Evolutionary conservation across 2,329 filamentous ascomycete genomes (phyloP), one percentile per base, ranked within the genome.

Genomic region (Parafenestella ontariensis): DNA sequence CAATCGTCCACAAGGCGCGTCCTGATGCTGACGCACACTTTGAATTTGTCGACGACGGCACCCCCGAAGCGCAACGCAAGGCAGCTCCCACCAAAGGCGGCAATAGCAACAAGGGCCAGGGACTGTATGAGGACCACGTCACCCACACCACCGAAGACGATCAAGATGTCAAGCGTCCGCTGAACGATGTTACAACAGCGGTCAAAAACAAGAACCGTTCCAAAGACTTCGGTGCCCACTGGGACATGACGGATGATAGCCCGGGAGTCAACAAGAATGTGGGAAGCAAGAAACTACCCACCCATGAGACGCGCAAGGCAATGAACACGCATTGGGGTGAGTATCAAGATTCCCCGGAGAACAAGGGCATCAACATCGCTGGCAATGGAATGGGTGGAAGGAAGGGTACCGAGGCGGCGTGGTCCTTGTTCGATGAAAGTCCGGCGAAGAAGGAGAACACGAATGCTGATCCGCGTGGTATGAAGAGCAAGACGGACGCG

Each of bases 1-100:
- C 85, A 13, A 81, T 84, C 29, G 81, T 85, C 33, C 79, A 83
- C 66, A 89, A 89, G 72, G 83, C 89, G 33, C 90, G 94, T 55
- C 90, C 87, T 37, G 91, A 96, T 66, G 88, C 89, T 17, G 87
- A 93, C 70, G 79, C 87, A 1, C 92, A 98, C 76, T 97, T 96
- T 70, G 87, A 95, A 57, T 85, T 97, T 67, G 81, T 85, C 49
- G 93, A 98, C 71, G 88, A 93, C 51, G 87, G 85, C 44, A 84
- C 84, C 29, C 84, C 85, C 45, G 78, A 81, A 15, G 82, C 79
- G 7, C 80, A 83, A 49, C 77, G 79, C 39, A 66, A 67, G 47
- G 68, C 66, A 5, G 47, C 56, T n/a, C 47, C 75, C 21, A 69
- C 73, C 33, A 79, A 79, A 61, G 77, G 78, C 34, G 81, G 81